Evolutionary conservation across 179 eudicot genomes (phyloP).

Genomic region (Beta macrorhiza): DNA sequence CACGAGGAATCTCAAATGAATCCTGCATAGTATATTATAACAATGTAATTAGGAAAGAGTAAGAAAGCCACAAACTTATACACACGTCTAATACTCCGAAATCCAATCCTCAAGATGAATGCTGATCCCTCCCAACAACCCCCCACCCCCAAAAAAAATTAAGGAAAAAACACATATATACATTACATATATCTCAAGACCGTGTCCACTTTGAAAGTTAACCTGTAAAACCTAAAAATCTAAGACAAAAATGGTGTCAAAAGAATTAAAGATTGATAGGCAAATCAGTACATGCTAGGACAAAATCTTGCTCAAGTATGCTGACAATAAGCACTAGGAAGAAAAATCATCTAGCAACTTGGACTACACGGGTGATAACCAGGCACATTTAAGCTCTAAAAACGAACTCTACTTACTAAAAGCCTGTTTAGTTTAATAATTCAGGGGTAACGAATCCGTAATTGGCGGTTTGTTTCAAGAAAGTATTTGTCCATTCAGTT

Average conservation of each 20-base stretch:
- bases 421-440: too few relatives aligned
- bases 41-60: neutral
- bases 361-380: neutral
- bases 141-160: neutral
- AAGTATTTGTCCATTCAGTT: too few relatives aligned
- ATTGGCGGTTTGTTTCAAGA: too few relatives aligned
- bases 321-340: neutral
- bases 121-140: too few relatives aligned
- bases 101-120: neutral
- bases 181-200: neutral
- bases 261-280: neutral
- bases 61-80: neutral
- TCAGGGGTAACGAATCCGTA: neutral
- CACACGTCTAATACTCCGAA: neutral
- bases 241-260: neutral
- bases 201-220: neutral
- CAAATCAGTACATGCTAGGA: neutral
- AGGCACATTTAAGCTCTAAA: neutral
- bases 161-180: neutral
- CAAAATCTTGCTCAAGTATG: neutral
- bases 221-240: neutral
- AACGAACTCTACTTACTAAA: too few relatives aligned
- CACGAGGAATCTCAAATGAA: conserved; percentile 67
- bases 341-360: neutral
- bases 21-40: conserved; percentile 34